Conservation (phyloP, 371 early-diverging fungal species). For the Mortierella sp. region DNA sequence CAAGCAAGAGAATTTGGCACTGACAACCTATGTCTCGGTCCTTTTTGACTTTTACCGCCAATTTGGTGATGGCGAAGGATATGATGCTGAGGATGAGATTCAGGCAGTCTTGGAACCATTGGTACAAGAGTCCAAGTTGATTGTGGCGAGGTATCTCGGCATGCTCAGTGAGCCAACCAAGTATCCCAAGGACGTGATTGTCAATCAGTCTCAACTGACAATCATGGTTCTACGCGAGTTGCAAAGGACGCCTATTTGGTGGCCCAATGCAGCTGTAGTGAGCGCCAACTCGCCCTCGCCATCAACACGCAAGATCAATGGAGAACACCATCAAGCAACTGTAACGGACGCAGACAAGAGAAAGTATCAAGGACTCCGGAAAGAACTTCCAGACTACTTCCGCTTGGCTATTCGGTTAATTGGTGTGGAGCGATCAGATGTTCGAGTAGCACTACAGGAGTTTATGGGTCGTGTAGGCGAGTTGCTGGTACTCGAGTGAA, state of each 20-base stretch:
- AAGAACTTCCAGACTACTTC: conserved; percentile 52
- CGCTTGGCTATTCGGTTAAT: conserved; percentile 46
- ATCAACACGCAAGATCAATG: conserved; percentile 16
- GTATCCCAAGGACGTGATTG: conserved; percentile 54
- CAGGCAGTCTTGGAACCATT: conserved; percentile 51
- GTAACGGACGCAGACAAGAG: conserved; percentile 38
- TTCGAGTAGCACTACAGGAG: conserved; percentile 50
- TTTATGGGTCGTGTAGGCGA: conserved; percentile 53
- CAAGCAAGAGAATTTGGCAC: conserved; percentile 70
- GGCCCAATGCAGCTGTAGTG: conserved; percentile 50
- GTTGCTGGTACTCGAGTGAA: conserved; percentile 42
- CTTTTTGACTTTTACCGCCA: conserved; percentile 56
- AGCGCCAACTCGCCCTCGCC: conserved; percentile 27
- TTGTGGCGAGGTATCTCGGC: conserved; percentile 48
- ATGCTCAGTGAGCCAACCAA: conserved; percentile 51
- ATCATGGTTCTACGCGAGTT: conserved; percentile 49
- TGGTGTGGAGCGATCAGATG: conserved; percentile 50
- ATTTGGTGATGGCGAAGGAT: conserved; percentile 58
- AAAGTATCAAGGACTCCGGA: conserved; percentile 49
- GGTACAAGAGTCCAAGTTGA: conserved; percentile 52
- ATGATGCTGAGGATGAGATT: conserved; percentile 50
- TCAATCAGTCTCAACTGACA: conserved; percentile 49
- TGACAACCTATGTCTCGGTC: conserved; percentile 56
- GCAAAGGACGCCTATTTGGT: conserved; percentile 51
- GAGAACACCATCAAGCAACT: conserved; percentile 5